Evolutionary conservation across 495 filamentous ascomycete genomes (phyloP), one percentile per base, ranked within the genome.

Genomic region (Xylaria sp.): DNA sequence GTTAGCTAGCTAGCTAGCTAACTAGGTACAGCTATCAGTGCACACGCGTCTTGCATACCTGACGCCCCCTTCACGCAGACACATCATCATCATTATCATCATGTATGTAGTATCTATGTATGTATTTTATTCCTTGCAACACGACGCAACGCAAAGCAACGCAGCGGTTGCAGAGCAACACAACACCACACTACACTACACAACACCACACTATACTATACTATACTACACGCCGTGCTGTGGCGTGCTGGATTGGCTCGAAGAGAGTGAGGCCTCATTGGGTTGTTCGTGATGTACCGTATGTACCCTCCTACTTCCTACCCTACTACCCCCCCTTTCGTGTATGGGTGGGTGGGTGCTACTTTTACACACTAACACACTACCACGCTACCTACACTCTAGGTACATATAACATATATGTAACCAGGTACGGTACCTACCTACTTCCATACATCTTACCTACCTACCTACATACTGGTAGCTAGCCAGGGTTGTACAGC

Each of bases 31-130:
- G 64, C 48, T 24, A 33, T 40, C 31, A 53, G 41, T 44, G 41
- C 63, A 67, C 46, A 67, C 63, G 63, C 46, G 63, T 21, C 63
- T 67, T 67, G 64, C 64, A 67, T 67, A 55, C 33, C 33, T 9
- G 11, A 37, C 29, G 17, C 19, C 62, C 43, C 44, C 44, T 35
- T 19, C 46, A 24, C 29, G 35, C 35, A 41, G 64, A 67, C 64
- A 67, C 64, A 67, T 67, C 63, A 67, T 43, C 37, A 35, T 43
- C 33, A 17, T 59, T 17, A 19, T 59, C 17, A 59, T 33, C 26
- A 37, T 37, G 35, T 37, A 37, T 37, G 8, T 37, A 37, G n/a
- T 37, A 8, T 37, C 3, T 3, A n/a, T 40, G 41, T 44, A 52
- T 66, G 62, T 66, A 24, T 17, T 48, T 52, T 37, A 50, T 65